Evolutionary conservation across 768 basidiomycete genomes (phyloP).

Genomic region (Lactarius tabidus): DNA sequence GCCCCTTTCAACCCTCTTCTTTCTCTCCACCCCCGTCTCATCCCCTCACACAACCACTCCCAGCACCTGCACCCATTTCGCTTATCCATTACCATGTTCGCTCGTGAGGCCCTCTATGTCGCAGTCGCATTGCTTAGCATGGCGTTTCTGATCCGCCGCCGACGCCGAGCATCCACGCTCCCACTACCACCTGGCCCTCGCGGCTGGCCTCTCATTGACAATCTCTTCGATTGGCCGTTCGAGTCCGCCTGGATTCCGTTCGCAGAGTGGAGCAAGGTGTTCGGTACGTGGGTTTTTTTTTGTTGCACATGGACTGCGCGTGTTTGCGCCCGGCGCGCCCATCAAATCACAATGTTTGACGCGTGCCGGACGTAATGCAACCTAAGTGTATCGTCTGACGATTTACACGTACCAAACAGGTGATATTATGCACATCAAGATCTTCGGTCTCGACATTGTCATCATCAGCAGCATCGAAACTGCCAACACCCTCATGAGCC

Average conservation of each 20-base stretch:
- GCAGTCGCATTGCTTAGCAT: conserved; percentile 14
- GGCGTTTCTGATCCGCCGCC: conserved; percentile 13
- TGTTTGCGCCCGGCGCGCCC: neutral
- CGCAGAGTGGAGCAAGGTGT: conserved; percentile 22
- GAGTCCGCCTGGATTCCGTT: conserved; percentile 22
- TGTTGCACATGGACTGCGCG: neutral
- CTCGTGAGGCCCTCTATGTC: conserved; percentile 17
- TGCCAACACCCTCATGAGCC: conserved; percentile 22
- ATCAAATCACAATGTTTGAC: neutral
- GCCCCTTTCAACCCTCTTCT: neutral
- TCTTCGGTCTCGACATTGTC: conserved; percentile 27
- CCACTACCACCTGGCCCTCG: conserved; percentile 26
- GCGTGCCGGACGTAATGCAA: neutral
- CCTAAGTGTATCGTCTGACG: neutral
- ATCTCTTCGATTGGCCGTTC: conserved; percentile 23
- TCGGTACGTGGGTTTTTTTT: conserved; percentile 21
- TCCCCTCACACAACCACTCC: neutral
- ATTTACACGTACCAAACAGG: conserved; percentile 5
- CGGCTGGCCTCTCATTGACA: conserved; percentile 23
- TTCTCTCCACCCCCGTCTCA: neutral
- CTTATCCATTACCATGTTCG: conserved; percentile 11
- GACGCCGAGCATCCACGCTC: conserved; percentile 12
- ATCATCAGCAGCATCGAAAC: conserved; percentile 21
- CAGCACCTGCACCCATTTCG: neutral
- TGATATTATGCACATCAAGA: conserved; percentile 23